Base-by-base conservation (phyloP, 768 basidiomycete species). In the Amanita jacksonii region DNA sequence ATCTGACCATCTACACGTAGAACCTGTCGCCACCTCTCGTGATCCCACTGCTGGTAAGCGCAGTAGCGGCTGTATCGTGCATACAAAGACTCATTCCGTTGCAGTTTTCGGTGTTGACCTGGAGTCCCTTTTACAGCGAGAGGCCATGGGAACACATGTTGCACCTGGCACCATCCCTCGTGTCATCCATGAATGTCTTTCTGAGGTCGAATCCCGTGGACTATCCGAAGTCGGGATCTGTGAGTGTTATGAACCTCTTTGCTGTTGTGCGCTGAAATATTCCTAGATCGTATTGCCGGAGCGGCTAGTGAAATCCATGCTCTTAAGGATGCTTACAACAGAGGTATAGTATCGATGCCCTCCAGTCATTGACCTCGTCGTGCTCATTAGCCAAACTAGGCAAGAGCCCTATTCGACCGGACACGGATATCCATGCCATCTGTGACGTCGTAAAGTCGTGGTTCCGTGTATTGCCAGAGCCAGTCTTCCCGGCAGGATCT, bases 381-480 rank as follows among this genome's bases (percentile, higher is more conserved):
- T 30, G 16, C 18, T 38, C 18, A 45, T 10, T n/a, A 15, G 3
- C 62, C 34, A 33, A 22, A 16, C 1, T 15, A 76, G 77, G 81
- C 45, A 74, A 80, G 54, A 71, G 65, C 53, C 82, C 82, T 1
- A 71, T 82, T 53, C 62, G 72, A 27, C 57, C 67, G 27, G 66
- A 59, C 19, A 78, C 78, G 1, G 89, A 92, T 53, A 81, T 91
- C 33, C 81, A 89, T 59, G 84, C 85, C 25, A 75, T 91, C 28
- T 79, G 87, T 47, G 89, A 89, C 56, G 63, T 85, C 48, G 73
- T 92, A 57, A 90, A 90, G 64, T 75, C 81, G 0, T 91, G 85
- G 85, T 83, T 91, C 68, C 76, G 89, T 25, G 66, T 83, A 9
- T 67, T 92, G 12, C 88, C 89, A 8, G 84, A 85, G 49, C 79